Conservation (phyloP, 192 early-diverging fungal species). For the Coemansia sp. region DNA sequence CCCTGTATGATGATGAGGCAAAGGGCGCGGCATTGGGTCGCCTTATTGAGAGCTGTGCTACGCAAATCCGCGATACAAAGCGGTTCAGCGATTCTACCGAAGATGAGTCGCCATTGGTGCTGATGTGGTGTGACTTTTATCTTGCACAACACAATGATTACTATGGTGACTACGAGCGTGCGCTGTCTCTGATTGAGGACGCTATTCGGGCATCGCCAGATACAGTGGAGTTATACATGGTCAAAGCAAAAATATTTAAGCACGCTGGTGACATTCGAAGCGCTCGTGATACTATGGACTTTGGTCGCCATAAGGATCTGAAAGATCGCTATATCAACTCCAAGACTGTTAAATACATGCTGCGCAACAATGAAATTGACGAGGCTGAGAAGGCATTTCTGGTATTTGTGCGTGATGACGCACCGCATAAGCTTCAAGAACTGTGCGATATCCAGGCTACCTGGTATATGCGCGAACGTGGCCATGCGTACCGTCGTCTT, state of each 20-base stretch:
- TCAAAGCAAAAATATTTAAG: conserved; percentile 93
- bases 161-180: conserved; percentile 64
- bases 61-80: conserved; percentile 47
- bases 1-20: conserved; percentile 61
- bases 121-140: conserved; percentile 89
- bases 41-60: conserved; percentile 64
- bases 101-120: conserved; percentile 73
- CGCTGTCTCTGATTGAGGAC: conserved; percentile 74
- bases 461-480: conserved; percentile 85
- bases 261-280: conserved; percentile 73
- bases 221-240: conserved; percentile 87
- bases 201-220: conserved; percentile 88
- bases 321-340: conserved; percentile 95
- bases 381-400: conserved; percentile 84
- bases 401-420: conserved; percentile 68
- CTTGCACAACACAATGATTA: conserved; percentile 88
- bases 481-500: conserved; percentile 65
- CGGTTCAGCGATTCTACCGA: conserved; percentile 52
- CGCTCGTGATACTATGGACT: conserved; percentile 80
- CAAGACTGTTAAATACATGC: conserved; percentile 91
- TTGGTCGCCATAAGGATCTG: conserved; percentile 83
- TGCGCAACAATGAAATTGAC: conserved; percentile 73
- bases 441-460: conserved; percentile 88
- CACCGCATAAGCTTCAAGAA: conserved; percentile 70
- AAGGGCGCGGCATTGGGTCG: conserved; percentile 71